Evolutionary conservation across 306 rosid genomes (phyloP), one percentile per base, ranked within the genome.

Genomic region (Begonia loranthoides): DNA sequence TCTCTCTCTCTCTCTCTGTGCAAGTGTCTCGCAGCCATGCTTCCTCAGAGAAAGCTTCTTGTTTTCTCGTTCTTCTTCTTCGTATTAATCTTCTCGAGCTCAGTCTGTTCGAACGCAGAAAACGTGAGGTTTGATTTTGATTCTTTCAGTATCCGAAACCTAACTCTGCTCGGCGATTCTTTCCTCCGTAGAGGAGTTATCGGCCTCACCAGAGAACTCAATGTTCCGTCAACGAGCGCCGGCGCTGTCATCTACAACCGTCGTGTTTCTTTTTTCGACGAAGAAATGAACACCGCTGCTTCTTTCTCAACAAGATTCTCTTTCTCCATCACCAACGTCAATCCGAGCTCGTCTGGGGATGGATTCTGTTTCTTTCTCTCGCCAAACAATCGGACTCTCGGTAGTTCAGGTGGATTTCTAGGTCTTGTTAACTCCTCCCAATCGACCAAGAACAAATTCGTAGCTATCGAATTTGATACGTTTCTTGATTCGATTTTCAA

Each of bases 131-230:
- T 89, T 54, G 66, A 48, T 41, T 80, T 90, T 75, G 49, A 62
- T 7, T 72, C 81, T 28, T 90, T 90, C 77, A 63, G 66, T 3
- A 70, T 82, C 63, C 73, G 95, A 34, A 85, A 90, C 80, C 76
- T 90, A 51, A 82, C 92, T 17, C 84, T 90, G 58, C 75, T 85
- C 14, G 95, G 94, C 38, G 94, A 82, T 57, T 85, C 97, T 15
- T 75, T 76, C 47, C 84, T 90, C 79, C 72, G 75, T 12, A 56
- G 74, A 19, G 94, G 95, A 34, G 39, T 72, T 1, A 47, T 90
- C 3, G 94, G 95, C 12, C 89, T 85, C 68, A 85, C 97, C 10
- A 56, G 68, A 19, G 69, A 84, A 61, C 63, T 76, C 64, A 60
- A 71, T 15, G 85, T 85, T 14, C 95, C 97, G 0, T 65, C 83